Base-by-base conservation (phyloP, 2,329 filamentous ascomycete genomes). In the Leptographium galeiforme region DNA sequence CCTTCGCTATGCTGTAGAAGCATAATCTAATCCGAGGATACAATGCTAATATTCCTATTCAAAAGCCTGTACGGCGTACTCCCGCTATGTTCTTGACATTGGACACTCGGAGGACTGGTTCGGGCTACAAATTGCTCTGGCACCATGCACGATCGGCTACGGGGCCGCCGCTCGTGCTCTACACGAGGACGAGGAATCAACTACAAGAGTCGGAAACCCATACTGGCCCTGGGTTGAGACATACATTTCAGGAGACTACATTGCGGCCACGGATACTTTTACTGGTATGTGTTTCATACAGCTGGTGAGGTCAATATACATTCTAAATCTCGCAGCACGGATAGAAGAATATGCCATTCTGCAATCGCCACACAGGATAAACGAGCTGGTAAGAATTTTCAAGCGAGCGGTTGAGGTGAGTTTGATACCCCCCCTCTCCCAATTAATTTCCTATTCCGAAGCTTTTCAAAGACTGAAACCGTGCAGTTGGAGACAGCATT, bases 161-260 rank as follows among this genome's bases (percentile, higher is more conserved):
- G 84, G 84, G 11, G 79, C 80, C 53, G 87, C 94, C 56, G 91
- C 87, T 7, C 75, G 76, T 61, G 78, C 87, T 61, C 73, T 95
- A 4, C 75, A 82, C 60, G 72, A 72, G 14, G 82, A 86, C 57
- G 69, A 76, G 49, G 25, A 40, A 10, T 72, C 71, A n/a, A 85
- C 81, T 39, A 72, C 72, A 57, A 74, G 75, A 41, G 73, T 84
- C 13, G 79, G 73, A 0, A 94, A 91, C 64, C 74, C 70, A 18
- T 97, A 95, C 70, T 93, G 86, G 84, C 78, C 82, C 47, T 97
- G 91, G 91, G 88, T 97, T 59, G 75, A 90, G 64, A 94, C 88
- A 63, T 97, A 96, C 63, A 79, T 86, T 16, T 85, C 83, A 2
- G 82, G 87, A 1, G 87, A 93, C 64, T 96, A 95, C 60, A 69